Evolutionary conservation across 495 filamentous ascomycete genomes (phyloP), one percentile per base, ranked within the genome.

Genomic region (Aspergillus bridgeri): DNA sequence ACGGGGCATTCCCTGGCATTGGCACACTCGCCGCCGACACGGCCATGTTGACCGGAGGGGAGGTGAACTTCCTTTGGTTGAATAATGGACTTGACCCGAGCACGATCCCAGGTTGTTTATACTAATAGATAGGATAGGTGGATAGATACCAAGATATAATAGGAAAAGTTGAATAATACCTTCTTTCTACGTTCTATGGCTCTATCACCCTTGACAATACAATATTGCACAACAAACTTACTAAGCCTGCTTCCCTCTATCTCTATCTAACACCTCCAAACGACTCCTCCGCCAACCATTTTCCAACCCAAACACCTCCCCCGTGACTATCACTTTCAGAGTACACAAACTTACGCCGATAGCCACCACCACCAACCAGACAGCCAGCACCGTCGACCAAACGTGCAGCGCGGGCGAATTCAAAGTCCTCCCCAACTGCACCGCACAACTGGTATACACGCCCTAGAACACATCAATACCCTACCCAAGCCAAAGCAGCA

Each of bases 381-480:
- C 17, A 33, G 68, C 21, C 27, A 73, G 59, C 8, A 27, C 63
- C 5, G 65, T 72, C 8, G 67, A 73, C 55, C 69, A 61, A 1
- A 73, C 69, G 8, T 55, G 25, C 46, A 70, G 70, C 18, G 69
- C 65, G 2, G 62, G 59, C 6, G 66, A 67, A 23, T 67, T 54
- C 69, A 73, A 70, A 19, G 68, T 46, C 21, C 57, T 65, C 15
- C 65, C 69, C 15, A 73, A 60, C 23, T 67, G 49, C 9, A 72
- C 64, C 1, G 70, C 67, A 4, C 61, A 56, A 38, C 73, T 73
- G 9, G 69, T 68, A 43, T 70, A 72, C 5, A 70, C 69, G 17
- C 69, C 69, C 65, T 69, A 42, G 27, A 22, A 23, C 20, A n/a
- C 47, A 42, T 56, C 24, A 54, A 51, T 19, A 43, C 9, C 33